Percentiles rank a stretch among this genome's conserved stretches.
Conservation (phyloP, 805 yeast species). For the Komagataella mondaviorum region DNA sequence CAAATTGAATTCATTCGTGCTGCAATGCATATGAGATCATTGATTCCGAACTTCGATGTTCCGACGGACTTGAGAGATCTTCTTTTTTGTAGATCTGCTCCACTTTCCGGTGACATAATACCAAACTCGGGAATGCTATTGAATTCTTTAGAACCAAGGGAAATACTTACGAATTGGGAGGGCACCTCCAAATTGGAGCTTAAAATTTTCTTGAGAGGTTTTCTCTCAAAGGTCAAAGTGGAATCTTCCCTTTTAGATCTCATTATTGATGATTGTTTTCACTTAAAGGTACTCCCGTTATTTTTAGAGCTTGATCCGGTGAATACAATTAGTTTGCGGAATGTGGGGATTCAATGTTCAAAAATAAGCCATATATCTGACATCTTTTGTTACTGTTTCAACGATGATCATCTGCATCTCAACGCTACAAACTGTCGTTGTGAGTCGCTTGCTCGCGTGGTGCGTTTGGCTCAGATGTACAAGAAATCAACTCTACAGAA, state of each 20-base stretch:
- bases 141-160: slow-evolving; percentile 40
- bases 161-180: slow-evolving; percentile 35
- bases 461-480: slow-evolving; percentile 27
- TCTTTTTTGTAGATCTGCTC: slow-evolving; percentile 17
- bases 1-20: slow-evolving; percentile 28
- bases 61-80: slow-evolving; percentile 13
- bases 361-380: slow-evolving; percentile 66
- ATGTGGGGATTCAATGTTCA: slow-evolving; percentile 78
- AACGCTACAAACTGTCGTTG: slow-evolving; percentile 18
- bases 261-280: slow-evolving; percentile 27
- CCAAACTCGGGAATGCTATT: slow-evolving; percentile 32
- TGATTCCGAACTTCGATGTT: slow-evolving; percentile 7
- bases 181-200: slow-evolving; percentile 20
- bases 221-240: slow-evolving; percentile 11
- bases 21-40: slow-evolving; percentile 2
- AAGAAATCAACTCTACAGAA: slow-evolving; percentile 5
- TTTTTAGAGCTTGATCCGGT: slow-evolving; percentile 55
- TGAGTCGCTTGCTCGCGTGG: slow-evolving; percentile 22
- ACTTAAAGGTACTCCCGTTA: slow-evolving; percentile 30
- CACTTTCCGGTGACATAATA: slow-evolving; percentile 14
- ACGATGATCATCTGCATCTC: slow-evolving; percentile 17
- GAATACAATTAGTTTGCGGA: slow-evolving; percentile 64
- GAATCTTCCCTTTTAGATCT: slow-evolving; percentile 9
- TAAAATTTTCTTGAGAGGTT: background rate
- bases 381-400: slow-evolving; percentile 61